Evolutionary conservation across 495 filamentous ascomycete genomes (phyloP).

Genomic region (Xylaria nigripes): DNA sequence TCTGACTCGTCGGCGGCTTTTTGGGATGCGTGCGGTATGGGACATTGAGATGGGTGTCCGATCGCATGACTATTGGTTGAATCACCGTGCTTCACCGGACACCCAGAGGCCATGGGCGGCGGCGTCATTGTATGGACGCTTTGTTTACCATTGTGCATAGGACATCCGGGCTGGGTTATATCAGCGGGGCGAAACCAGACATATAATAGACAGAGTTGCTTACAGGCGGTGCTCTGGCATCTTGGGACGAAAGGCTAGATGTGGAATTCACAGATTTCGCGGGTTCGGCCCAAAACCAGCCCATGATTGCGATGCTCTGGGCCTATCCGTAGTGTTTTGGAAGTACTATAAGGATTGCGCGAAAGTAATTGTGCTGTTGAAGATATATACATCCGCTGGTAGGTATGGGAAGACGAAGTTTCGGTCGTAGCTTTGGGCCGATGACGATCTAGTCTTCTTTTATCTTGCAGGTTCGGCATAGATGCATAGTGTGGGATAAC

Average conservation of each 20-base stretch:
- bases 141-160: constrained; percentile 65
- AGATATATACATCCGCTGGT: not conserved
- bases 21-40: constrained; percentile 40
- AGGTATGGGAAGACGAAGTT: not conserved
- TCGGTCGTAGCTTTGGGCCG: constrained; percentile 1
- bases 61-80: constrained; percentile 23
- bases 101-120: constrained; percentile 24
- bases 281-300: constrained; percentile 96
- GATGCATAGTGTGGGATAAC: too few species aligned
- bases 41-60: constrained; percentile 43
- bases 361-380: not conserved
- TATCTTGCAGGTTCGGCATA: not conserved
- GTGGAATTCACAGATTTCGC: constrained; percentile 26
- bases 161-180: constrained; percentile 63
- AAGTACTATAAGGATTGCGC: not conserved
- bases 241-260: constrained; percentile 19
- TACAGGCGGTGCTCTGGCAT: constrained; percentile 58
- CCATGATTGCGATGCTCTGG: constrained; percentile 49
- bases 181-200: constrained; percentile 14
- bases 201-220: constrained; percentile 23
- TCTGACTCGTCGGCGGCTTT: constrained; percentile 29
- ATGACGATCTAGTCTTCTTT: not conserved
- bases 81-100: constrained; percentile 45
- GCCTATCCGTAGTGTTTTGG: not conserved
- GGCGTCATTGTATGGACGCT: constrained; percentile 37